Evolutionary conservation across 371 early-diverging fungal species (phyloP).

Genomic region (Smittium mucronatum): DNA sequence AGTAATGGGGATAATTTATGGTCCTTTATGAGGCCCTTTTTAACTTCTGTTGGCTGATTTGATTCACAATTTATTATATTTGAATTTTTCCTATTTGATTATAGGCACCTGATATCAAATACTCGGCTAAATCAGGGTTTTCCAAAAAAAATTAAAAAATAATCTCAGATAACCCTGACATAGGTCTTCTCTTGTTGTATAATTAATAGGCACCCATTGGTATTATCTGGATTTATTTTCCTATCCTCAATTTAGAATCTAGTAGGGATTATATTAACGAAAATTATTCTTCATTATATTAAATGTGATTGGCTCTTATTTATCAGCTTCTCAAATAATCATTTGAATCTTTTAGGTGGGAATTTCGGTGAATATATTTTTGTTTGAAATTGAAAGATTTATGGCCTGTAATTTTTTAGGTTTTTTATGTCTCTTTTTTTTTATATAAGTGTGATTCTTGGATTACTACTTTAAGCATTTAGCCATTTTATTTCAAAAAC

Average conservation of each 20-base stretch:
- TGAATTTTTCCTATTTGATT: background rate
- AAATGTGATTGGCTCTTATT: background rate
- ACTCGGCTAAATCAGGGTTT: background rate
- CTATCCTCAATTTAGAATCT: background rate
- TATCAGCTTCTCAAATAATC: background rate
- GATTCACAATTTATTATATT: background rate
- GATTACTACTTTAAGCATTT: background rate
- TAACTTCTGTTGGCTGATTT: background rate
- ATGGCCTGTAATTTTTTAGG: background rate
- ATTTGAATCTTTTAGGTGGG: background rate
- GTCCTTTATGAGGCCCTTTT: background rate
- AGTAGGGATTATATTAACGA: background rate
- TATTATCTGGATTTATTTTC: background rate
- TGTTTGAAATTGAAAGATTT: background rate
- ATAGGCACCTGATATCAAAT: background rate
- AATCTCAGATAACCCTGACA: background rate
- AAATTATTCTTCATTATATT: background rate
- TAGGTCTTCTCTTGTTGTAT: background rate
- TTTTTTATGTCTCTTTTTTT: background rate
- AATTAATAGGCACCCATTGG: background rate
- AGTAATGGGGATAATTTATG: background rate
- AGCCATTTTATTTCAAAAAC: background rate
- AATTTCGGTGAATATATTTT: background rate
- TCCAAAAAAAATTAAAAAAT: background rate
- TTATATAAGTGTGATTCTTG: background rate